Evolutionary conservation across 306 rosid species (phyloP).

Genomic region (Cercis canadensis): DNA sequence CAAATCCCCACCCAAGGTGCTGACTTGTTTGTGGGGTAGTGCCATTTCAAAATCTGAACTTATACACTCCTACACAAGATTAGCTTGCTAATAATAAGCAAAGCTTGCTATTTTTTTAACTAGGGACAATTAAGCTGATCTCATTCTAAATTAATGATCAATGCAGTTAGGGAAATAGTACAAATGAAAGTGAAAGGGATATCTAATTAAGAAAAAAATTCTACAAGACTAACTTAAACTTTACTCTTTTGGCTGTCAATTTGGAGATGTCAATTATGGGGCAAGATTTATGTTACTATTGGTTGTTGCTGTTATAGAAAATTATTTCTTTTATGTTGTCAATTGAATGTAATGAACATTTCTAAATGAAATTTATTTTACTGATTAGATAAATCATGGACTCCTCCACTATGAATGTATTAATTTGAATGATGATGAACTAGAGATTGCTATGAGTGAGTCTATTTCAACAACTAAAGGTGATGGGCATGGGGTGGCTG

Average conservation of each 20-base stretch:
- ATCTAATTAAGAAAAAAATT: not conserved
- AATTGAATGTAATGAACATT: too few species aligned
- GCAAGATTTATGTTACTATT: conserved; percentile 3
- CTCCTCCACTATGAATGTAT: too few species aligned
- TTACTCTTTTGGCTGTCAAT: not conserved
- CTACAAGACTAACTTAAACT: not conserved
- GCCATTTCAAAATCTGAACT: not conserved
- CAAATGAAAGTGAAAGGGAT: not conserved
- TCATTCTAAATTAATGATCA: not conserved
- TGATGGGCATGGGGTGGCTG: too few species aligned
- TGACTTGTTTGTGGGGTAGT: conserved; percentile 14
- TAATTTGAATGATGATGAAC: too few species aligned
- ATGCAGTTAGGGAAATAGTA: not conserved
- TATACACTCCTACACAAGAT: too few species aligned
- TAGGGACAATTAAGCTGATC: not conserved
- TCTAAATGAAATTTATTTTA: too few species aligned
- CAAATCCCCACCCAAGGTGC: not conserved
- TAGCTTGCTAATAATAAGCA: too few species aligned
- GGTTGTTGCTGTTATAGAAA: too few species aligned
- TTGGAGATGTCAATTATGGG: conserved; percentile 30
- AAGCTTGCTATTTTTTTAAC: not conserved
- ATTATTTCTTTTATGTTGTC: too few species aligned
- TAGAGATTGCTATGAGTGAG: too few species aligned
- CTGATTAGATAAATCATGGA: too few species aligned
- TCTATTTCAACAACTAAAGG: too few species aligned